phyloP scores from a whole-genome alignment of 139 green algal genomes.

The Tetraselmis chui region DNA sequence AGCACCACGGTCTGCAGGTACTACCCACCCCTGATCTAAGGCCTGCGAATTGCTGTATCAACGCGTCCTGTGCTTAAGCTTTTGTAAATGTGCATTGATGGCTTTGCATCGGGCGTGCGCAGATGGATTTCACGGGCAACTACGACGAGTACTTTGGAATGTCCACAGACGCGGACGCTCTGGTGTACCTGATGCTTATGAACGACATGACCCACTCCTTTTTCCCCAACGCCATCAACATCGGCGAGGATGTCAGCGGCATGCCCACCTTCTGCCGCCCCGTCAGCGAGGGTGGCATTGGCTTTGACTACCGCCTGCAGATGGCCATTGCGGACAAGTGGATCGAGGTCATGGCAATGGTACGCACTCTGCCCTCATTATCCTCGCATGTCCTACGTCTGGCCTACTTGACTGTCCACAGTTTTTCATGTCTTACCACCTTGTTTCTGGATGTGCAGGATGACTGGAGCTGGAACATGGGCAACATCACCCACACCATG shows the following conservation, averaged over 20 bases:
- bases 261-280: slow-evolving; percentile 85
- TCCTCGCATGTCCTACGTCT: too few relatives aligned
- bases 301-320: slow-evolving; percentile 97
- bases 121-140: slow-evolving; percentile 90
- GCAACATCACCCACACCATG: slow-evolving; percentile 87
- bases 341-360: slow-evolving; percentile 70
- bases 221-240: slow-evolving; percentile 82
- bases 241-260: slow-evolving; percentile 87
- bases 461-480: slow-evolving; percentile 91
- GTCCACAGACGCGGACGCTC: slow-evolving; percentile 80
- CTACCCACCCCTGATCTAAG: too few relatives aligned
- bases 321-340: slow-evolving; percentile 99
- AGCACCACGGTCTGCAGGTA: slow-evolving; percentile 90
- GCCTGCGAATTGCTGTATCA: too few relatives aligned
- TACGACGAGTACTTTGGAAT: slow-evolving; percentile 98
- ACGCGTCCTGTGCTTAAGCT: too few relatives aligned
- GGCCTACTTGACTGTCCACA: too few relatives aligned
- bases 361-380: too few relatives aligned
- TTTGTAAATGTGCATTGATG: too few relatives aligned
- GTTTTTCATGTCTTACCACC: background rate
- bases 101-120: background rate
- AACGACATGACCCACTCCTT: slow-evolving; percentile 92
- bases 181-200: slow-evolving; percentile 88
- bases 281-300: slow-evolving; percentile 84
- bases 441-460: slow-evolving; percentile 41